These are phyloP conservation scores for Plasmodium ovale DNA, from an alignment of 169 alveolate genomes.

Conservation along the genomic window DNA sequence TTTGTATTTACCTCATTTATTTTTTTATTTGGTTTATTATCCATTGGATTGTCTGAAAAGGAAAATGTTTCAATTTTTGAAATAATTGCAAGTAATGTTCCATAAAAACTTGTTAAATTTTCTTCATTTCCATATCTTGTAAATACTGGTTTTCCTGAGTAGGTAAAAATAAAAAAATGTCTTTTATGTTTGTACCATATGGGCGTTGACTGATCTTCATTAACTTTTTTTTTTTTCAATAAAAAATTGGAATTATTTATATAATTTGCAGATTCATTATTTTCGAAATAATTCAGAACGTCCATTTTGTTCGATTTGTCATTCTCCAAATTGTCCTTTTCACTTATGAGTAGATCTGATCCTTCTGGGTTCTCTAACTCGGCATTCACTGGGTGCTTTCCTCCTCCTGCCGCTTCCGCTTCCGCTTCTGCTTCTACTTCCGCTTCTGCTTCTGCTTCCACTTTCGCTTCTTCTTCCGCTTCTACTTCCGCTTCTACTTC, in stretches of 20 bases:
- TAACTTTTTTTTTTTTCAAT: constrained; percentile 40
- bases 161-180: constrained; percentile 89
- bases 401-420: background rate
- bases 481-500: background rate
- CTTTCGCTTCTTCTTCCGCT: constrained; percentile 1
- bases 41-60: constrained; percentile 58
- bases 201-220: constrained; percentile 79
- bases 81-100: constrained; percentile 86
- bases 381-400: no score
- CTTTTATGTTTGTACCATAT: constrained; percentile 83
- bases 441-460: background rate
- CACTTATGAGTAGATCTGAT: no score
- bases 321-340: constrained; percentile 8
- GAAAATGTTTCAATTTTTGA: constrained; percentile 84
- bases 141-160: constrained; percentile 89
- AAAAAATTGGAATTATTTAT: constrained; percentile 58
- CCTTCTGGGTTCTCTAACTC: no score
- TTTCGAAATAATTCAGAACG: constrained; percentile 30
- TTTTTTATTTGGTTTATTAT: constrained; percentile 48
- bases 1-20: constrained; percentile 14
- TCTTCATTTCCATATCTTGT: constrained; percentile 88
- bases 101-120: constrained; percentile 75
- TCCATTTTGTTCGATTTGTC: constrained; percentile 34
- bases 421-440: background rate
- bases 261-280: constrained; percentile 24